These are phyloP conservation scores for Globisporangium spinosum DNA, from an alignment of 352 stramenopile genomes.

Conservation along the genomic window DNA sequence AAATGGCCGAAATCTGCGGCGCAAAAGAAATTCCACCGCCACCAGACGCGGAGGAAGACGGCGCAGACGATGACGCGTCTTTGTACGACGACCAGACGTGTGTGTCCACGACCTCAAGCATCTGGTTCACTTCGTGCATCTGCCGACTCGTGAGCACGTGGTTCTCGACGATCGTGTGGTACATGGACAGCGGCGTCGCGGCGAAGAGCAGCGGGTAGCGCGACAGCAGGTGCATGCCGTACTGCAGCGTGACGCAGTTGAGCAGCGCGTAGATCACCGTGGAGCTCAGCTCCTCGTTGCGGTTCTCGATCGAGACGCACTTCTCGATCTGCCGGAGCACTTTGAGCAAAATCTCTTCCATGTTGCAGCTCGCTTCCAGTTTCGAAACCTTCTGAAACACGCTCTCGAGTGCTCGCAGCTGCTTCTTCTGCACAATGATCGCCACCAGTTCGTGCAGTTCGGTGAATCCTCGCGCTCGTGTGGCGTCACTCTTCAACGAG, in stretches of 20 bases:
- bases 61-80: slow-evolving; percentile 31
- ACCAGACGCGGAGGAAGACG: neutral
- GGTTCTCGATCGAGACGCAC: slow-evolving; percentile 27
- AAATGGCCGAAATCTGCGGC: slow-evolving; percentile 60
- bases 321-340: slow-evolving; percentile 52
- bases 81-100: slow-evolving; percentile 82
- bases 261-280: slow-evolving; percentile 67
- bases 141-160: slow-evolving; percentile 66
- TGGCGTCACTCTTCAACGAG: slow-evolving; percentile 26
- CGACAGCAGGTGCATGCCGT: slow-evolving; percentile 58
- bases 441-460: slow-evolving; percentile 47
- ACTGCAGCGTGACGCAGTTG: slow-evolving; percentile 47
- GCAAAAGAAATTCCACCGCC: slow-evolving; percentile 55
- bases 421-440: slow-evolving; percentile 39
- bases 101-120: slow-evolving; percentile 80
- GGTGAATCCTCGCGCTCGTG: slow-evolving; percentile 23
- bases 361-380: slow-evolving; percentile 23
- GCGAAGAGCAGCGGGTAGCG: slow-evolving; percentile 63
- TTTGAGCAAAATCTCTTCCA: slow-evolving; percentile 35
- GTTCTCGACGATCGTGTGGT: slow-evolving; percentile 75
- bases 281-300: slow-evolving; percentile 49
- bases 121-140: slow-evolving; percentile 56
- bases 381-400: slow-evolving; percentile 36
- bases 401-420: slow-evolving; percentile 34
- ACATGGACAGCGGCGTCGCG: slow-evolving; percentile 60